Evolutionary conservation across 164 flowering plant genomes (phyloP), one percentile per base, ranked within the genome.

Genomic region (Aristolochia fimbriata): DNA sequence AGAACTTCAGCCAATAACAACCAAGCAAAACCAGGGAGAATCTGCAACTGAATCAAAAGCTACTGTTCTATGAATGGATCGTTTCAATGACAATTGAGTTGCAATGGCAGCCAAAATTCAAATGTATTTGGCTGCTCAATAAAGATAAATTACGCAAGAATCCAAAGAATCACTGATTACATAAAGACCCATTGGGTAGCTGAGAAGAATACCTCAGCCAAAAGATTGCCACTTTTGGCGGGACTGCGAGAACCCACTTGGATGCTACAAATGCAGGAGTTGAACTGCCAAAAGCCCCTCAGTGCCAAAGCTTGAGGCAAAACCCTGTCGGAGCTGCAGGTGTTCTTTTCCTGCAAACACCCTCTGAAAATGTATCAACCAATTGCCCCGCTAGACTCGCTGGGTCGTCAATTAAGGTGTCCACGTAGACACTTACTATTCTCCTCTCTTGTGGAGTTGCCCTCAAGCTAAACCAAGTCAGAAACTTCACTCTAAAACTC

Each of bases 401-500:
- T 15, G 89, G 93, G 70, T 94, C 99, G 49, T 81, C 88, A 0
- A 73, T 43, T 43, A 91, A 69, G 0, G 91, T 81, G 62, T 91
- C 96, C 2, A 94, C 77, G 63, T 80, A 94, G 15, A 82, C 89
- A 58, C 77, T 88, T 55, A 94, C 95, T 23, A 94, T 71, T 65
- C 80, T 80, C 22, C 80, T 72, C 68, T 94, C 95, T 57, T 84
- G 82, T 0, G 76, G 71, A 4, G 83, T 86, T 17, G 97, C 96
- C 62, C 82, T 73, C 65, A 94, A 70, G 72, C 95, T 87, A 73
- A 83, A 91, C 99, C 99, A 94, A 10, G 99, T 86, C 56, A 94
- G 70, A 62, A 94, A 91, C 62, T 88, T 91, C 74, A 78, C 84
- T 66, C 99, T 70, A 63, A 94, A 94, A 65, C 73, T 74, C 68